Evolutionary conservation across 768 basidiomycete species (phyloP).

Genomic region (Kwoniella europaea): DNA sequence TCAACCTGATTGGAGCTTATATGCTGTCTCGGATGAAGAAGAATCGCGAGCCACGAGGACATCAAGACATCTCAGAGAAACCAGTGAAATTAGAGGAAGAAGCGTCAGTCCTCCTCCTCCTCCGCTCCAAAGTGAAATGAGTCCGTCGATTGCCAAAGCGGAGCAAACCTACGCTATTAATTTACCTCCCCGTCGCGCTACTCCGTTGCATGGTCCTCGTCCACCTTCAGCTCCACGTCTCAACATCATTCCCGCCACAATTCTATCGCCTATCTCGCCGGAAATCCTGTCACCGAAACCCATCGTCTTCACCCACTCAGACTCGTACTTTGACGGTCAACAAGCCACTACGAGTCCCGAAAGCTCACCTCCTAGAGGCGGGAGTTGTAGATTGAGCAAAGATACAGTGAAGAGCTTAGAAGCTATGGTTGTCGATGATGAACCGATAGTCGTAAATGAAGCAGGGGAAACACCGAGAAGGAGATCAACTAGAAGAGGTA

Average conservation of each 20-base stretch:
- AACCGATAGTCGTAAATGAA: not conserved
- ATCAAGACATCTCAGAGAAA: conserved; percentile 1
- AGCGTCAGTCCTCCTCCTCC: not conserved
- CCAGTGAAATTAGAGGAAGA: not conserved
- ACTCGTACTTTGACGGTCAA: not conserved
- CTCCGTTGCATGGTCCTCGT: not conserved
- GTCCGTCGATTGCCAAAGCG: too few species aligned
- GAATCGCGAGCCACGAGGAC: not conserved
- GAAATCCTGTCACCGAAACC: not conserved
- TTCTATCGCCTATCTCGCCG: not conserved
- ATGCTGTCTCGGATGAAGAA: not conserved
- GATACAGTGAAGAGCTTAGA: not conserved
- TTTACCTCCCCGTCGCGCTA: not conserved
- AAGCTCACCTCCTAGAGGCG: not conserved
- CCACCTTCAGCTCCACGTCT: not conserved
- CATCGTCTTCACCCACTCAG: not conserved
- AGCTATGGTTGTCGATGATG: not conserved
- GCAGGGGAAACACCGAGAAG: too few species aligned
- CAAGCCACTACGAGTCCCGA: not conserved
- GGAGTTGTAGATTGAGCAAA: not conserved
- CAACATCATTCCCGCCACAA: not conserved
- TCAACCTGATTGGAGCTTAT: conserved; percentile 2
- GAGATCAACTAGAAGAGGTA: conserved; percentile 2
- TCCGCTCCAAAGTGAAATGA: too few species aligned
- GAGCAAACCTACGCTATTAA: too few species aligned